Base-by-base conservation (phyloP, 306 rosid genomes). In the Sophora flavescens region DNA sequence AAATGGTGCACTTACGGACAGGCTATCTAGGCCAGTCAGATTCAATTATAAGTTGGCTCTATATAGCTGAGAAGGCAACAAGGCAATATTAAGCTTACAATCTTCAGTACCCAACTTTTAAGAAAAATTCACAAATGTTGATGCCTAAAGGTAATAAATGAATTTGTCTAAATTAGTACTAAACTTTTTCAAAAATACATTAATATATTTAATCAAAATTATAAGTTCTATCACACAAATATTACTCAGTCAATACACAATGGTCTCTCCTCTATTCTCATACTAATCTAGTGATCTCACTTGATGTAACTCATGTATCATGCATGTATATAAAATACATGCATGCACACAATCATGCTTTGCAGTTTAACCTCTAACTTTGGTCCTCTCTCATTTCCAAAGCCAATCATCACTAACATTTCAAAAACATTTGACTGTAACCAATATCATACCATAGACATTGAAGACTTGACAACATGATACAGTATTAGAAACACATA, bases 331-430 rank as follows among this genome's bases (percentile, higher is more conserved):
- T 3, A 50, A 50, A 63, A 63, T 18, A 36, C 39, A 62, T 15
- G 6, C 16, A 6, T 16, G 52, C 38, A 17, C 62, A 33, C 26
- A 48, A 62, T 4, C 38, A 48, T 16, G 2, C 8, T 66, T 33
- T 57, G 68, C 75, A 68, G 56, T 68, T 80, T 16, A 36, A 63
- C 70, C 17, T 66, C 54, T 56, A 53, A 76, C 63, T 53, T 36
- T 26, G 80, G 16, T 28, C 58, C 32, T 9, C 28, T 44, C 57
- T 14, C 57, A 74, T 57, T 45, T 56, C 66, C 4, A 28, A 53
- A 35, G 17, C 39, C 28, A 33, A 47, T 26, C 14, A 60, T 51
- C 44, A 48, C 13, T n/a, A 17, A 45, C 54, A 65, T 65, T 18
- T 18, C 44, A 26, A 17, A 35, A 54, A 51, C 36, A 52, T 63